These are phyloP conservation scores for Trypanosoma mega DNA, from an alignment of 208 protist species.

Conservation along the genomic window DNA sequence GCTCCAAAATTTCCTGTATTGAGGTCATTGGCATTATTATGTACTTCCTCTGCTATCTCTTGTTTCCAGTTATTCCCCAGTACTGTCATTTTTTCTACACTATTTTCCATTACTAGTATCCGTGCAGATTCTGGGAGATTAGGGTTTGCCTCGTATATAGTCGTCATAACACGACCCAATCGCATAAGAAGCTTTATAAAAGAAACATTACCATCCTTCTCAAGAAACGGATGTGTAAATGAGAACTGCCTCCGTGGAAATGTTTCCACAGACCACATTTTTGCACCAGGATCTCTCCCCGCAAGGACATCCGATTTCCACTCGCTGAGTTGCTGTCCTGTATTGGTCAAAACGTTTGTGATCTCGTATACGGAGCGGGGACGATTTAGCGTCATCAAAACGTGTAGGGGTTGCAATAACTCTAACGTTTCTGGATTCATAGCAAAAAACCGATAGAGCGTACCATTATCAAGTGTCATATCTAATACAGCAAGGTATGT, in stretches of 20 bases:
- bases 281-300: background rate
- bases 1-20: too few species aligned
- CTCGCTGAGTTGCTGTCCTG: background rate
- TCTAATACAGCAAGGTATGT: background rate
- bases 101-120: constrained; percentile 7
- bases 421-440: background rate
- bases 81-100: background rate
- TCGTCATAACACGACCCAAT: background rate
- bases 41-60: background rate
- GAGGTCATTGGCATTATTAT: too few species aligned
- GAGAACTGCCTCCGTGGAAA: background rate
- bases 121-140: background rate
- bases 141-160: background rate
- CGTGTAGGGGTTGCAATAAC: background rate
- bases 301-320: background rate
- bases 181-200: constrained; percentile 12
- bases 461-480: background rate
- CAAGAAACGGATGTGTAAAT: constrained; percentile 19
- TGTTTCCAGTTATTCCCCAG: background rate
- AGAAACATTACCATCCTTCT: constrained; percentile 4
- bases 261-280: constrained; percentile 8
- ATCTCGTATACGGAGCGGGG: background rate
- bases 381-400: background rate
- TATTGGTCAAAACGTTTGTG: constrained; percentile 4
- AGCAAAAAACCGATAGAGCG: background rate